These are phyloP conservation scores for Ligustrum vulgare DNA, from an alignment of 257 asterid species.

Conservation along the genomic window DNA sequence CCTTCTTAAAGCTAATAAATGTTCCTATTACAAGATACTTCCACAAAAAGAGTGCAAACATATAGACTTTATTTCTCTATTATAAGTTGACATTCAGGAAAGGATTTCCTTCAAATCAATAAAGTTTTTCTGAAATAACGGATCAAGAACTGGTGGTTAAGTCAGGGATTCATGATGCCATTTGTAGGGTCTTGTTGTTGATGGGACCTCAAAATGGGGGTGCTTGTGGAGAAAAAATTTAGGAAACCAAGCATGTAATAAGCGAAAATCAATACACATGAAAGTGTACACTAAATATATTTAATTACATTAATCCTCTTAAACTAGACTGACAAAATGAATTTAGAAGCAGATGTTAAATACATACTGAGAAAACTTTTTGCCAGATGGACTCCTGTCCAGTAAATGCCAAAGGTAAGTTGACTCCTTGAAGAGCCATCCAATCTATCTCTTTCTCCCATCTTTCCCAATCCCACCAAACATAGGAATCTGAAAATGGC, in stretches of 20 bases:
- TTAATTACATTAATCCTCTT: constrained; percentile 10
- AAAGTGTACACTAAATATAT: too few species aligned
- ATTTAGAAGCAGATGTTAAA: constrained; percentile 7
- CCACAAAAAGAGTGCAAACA: constrained; percentile 11
- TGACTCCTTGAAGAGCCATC: constrained; percentile 98
- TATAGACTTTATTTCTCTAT: constrained; percentile 3
- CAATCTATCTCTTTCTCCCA: constrained; percentile 99
- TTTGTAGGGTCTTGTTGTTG: too few species aligned
- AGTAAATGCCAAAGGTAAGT: constrained; percentile 89
- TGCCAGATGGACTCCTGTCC: constrained; percentile 97
- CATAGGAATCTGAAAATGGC: constrained; percentile 77
- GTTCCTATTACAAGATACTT: not conserved
- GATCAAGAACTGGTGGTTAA: too few species aligned
- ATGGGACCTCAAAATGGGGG: too few species aligned
- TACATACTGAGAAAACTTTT: constrained; percentile 83
- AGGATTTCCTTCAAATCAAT: too few species aligned
- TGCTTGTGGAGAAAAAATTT: too few species aligned
- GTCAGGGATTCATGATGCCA: too few species aligned
- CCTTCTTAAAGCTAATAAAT: constrained; percentile 10
- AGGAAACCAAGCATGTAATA: too few species aligned
- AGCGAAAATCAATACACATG: too few species aligned
- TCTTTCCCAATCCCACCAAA: constrained; percentile 99
- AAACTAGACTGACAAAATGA: constrained; percentile 16
- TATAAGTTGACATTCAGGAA: not conserved
- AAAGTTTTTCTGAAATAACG: too few species aligned